A percentile compares a stretch with the other conserved stretches of the same genome.
These are phyloP conservation scores for Eremochloa ophiuroides DNA, from an alignment of 176 grass and related monocot genomes.

Conservation along the genomic window DNA sequence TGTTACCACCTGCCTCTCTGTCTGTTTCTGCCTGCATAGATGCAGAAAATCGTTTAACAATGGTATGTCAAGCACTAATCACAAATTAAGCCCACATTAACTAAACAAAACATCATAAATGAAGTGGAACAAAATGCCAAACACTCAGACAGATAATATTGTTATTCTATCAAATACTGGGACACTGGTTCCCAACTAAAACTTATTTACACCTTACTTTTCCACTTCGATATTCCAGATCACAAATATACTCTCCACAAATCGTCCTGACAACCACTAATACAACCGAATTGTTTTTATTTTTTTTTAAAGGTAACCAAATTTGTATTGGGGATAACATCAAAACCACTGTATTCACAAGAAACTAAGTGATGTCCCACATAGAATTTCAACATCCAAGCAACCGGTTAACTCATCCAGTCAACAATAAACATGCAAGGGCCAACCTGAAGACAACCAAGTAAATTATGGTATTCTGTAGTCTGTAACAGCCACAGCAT, in stretches of 20 bases:
- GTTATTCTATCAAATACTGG: background rate
- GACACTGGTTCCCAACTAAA: background rate
- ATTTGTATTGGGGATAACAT: background rate
- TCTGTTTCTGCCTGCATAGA: constrained; percentile 85
- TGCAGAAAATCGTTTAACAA: background rate
- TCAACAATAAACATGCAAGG: background rate
- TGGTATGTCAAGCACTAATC: background rate
- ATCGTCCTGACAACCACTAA: background rate
- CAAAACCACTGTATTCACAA: background rate
- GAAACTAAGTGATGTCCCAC: background rate
- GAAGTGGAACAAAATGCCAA: background rate
- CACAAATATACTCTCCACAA: background rate
- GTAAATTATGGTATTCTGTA: background rate
- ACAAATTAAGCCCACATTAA: background rate
- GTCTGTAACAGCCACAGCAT: background rate
- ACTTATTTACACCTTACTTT: background rate
- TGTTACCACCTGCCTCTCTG: constrained; percentile 82
- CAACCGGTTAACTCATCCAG: background rate
- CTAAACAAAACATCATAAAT: background rate
- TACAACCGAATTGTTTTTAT: background rate
- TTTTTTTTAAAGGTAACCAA: background rate
- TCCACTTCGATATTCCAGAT: background rate
- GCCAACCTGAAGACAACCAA: background rate
- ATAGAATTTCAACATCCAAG: background rate
- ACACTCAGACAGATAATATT: background rate